Conservation (phyloP, 2,329 filamentous ascomycete genomes). For the Nigrospora oryzae region DNA sequence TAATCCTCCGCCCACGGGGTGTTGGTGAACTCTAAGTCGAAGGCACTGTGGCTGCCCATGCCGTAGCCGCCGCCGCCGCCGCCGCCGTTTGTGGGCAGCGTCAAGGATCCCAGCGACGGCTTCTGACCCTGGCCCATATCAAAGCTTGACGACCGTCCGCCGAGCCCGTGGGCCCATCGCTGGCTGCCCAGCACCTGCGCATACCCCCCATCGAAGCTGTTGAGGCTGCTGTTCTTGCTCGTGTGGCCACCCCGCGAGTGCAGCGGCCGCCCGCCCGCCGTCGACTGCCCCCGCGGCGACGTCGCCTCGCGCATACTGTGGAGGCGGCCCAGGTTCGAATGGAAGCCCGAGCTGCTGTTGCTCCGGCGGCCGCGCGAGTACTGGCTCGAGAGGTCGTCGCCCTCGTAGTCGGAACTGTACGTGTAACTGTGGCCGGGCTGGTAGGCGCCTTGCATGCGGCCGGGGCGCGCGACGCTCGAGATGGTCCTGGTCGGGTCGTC, state of each 20-base stretch:
- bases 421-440: conserved; percentile 36
- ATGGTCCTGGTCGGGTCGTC: conserved; percentile 18
- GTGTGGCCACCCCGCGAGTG: conserved; percentile 53
- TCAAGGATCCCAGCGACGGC: conserved; percentile 19
- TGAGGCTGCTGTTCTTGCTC: conserved; percentile 64
- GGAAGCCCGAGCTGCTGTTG: conserved; percentile 72
- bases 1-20: conserved; percentile 39
- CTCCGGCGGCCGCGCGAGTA: conserved; percentile 57
- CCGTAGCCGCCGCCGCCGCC: conserved; percentile 2
- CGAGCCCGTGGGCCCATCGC: conserved; percentile 45
- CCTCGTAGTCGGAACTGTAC: conserved; percentile 55
- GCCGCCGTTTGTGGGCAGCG: conserved; percentile 1
- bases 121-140: conserved; percentile 49
- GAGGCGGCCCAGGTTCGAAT: conserved; percentile 48
- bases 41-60: conserved; percentile 14
- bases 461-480: conserved; percentile 15
- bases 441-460: conserved; percentile 8
- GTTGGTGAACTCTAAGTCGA: conserved; percentile 41
- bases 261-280: conserved; percentile 24
- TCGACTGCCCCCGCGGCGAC: conserved; percentile 26
- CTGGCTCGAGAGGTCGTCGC: conserved; percentile 44
- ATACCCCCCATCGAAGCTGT: conserved; percentile 58
- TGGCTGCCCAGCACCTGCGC: conserved; percentile 48
- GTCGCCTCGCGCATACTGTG: conserved; percentile 51
- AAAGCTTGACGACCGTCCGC: conserved; percentile 61